These are phyloP conservation scores for Glonium stellatum DNA, from an alignment of 495 filamentous ascomycete species.

Conservation along the genomic window DNA sequence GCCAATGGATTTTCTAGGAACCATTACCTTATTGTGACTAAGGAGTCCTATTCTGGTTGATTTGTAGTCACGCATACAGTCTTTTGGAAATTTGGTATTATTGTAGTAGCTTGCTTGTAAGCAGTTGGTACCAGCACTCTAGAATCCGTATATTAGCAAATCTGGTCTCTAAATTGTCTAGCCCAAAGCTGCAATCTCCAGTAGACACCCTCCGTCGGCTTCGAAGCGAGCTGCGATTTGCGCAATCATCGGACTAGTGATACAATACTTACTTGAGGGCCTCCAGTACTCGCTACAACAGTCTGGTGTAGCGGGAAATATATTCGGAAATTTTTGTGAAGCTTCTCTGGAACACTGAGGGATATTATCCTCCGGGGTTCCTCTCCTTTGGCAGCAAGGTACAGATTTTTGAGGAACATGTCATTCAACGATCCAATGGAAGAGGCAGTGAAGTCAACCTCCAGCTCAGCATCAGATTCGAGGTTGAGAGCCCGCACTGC, in stretches of 20 bases:
- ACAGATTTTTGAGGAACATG: slow-evolving; percentile 62
- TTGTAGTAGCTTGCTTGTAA: slow-evolving; percentile 64
- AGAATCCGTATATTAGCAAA: not conserved
- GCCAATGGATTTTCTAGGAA: not conserved
- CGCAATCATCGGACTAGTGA: not conserved
- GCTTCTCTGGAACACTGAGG: slow-evolving; percentile 21
- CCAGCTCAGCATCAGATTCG: slow-evolving; percentile 17
- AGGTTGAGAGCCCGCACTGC: slow-evolving; percentile 54
- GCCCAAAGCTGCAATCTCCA: too few species aligned
- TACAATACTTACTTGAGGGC: slow-evolving; percentile 32
- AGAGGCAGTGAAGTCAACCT: slow-evolving; percentile 51
- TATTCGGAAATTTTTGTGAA: slow-evolving; percentile 56
- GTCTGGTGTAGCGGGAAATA: slow-evolving; percentile 80
- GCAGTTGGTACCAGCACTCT: slow-evolving; percentile 68
- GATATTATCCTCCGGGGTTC: slow-evolving; percentile 19
- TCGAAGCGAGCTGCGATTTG: not conserved
- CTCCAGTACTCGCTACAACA: slow-evolving; percentile 55
- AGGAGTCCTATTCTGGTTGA: slow-evolving; percentile 61
- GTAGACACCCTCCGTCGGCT: too few species aligned
- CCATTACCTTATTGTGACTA: slow-evolving; percentile 77
- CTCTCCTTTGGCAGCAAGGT: slow-evolving; percentile 64
- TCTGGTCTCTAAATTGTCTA: too few species aligned
- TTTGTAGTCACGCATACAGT: slow-evolving; percentile 65
- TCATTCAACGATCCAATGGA: slow-evolving; percentile 71
- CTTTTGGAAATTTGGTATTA: slow-evolving; percentile 55